These are phyloP conservation scores for Hymenoscyphus albidus DNA, from an alignment of 2,329 filamentous ascomycete species.

Conservation along the genomic window DNA sequence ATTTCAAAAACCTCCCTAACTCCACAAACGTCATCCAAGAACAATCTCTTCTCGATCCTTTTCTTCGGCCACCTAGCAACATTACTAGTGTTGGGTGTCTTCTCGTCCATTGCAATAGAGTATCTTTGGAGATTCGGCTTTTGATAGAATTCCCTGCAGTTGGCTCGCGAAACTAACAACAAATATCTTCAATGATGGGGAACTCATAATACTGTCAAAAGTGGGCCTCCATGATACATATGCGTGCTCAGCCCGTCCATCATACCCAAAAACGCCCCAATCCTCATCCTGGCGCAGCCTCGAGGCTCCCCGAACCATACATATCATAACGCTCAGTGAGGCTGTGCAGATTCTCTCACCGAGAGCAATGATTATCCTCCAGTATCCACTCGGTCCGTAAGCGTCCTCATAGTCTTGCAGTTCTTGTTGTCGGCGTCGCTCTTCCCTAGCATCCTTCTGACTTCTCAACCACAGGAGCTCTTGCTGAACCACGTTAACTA, in stretches of 20 bases:
- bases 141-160: not conserved
- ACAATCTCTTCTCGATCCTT: not conserved
- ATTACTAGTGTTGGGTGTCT: not conserved
- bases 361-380: not conserved
- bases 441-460: not conserved
- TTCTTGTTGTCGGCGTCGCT: not conserved
- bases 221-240: too few species aligned
- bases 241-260: too few species aligned
- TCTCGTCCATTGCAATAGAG: not conserved
- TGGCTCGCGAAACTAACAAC: not conserved
- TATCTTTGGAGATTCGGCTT: not conserved
- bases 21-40: not conserved
- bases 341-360: not conserved
- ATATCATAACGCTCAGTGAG: not conserved
- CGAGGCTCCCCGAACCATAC: not conserved
- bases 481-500: not conserved
- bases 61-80: not conserved
- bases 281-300: not conserved
- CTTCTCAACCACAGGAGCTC: not conserved
- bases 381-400: not conserved
- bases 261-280: not conserved
- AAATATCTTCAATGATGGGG: not conserved
- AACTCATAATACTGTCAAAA: too few species aligned
- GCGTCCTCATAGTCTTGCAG: not conserved
- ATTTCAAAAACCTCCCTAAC: not conserved